Evolutionary conservation across 108 stramenopile species (phyloP).

Genomic region (Fragilaria crotonensis): DNA sequence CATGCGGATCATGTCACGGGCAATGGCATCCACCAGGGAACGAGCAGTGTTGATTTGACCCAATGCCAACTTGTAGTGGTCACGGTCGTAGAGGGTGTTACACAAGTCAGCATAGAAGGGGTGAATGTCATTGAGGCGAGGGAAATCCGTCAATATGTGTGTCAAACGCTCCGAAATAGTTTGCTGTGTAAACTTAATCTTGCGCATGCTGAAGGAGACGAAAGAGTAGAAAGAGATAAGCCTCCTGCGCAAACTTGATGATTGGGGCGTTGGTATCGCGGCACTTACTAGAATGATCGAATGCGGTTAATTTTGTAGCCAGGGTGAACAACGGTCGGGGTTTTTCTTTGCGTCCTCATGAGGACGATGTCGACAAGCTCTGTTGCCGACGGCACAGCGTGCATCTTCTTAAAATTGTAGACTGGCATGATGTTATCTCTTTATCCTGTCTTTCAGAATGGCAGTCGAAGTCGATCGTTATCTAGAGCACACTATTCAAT

Average conservation of each 20-base stretch:
- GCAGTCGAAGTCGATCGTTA: too few species aligned
- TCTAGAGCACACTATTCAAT: too few species aligned
- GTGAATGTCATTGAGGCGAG: slow-evolving; percentile 97
- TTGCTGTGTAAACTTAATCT: slow-evolving; percentile 99
- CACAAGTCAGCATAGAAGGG: slow-evolving; percentile 99
- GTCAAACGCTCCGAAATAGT: slow-evolving; percentile 91
- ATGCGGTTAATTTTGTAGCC: slow-evolving; percentile 96
- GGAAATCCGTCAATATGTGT: slow-evolving; percentile 91
- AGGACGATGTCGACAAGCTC: slow-evolving; percentile 98
- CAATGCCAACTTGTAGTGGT: slow-evolving; percentile 99
- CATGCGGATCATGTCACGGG: slow-evolving; percentile 95
- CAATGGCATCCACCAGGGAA: slow-evolving; percentile 83
- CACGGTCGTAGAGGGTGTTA: slow-evolving; percentile 97
- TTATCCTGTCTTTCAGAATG: too few species aligned
- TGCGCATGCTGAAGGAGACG: slow-evolving; percentile 81
- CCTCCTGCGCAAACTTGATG: neutral
- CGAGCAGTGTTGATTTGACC: slow-evolving; percentile 97
- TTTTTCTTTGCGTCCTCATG: slow-evolving; percentile 92
- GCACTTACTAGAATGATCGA: slow-evolving; percentile 91
- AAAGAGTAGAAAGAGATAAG: slow-evolving; percentile 1
- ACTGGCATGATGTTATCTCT: slow-evolving; percentile 71
- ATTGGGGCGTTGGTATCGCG: neutral
- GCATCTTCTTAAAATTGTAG: slow-evolving; percentile 99
- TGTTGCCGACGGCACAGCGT: slow-evolving; percentile 89
- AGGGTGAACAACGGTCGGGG: slow-evolving; percentile 98